phyloP scores from a whole-genome alignment of 163 green algal genomes.

The Scenedesmus sp. region DNA sequence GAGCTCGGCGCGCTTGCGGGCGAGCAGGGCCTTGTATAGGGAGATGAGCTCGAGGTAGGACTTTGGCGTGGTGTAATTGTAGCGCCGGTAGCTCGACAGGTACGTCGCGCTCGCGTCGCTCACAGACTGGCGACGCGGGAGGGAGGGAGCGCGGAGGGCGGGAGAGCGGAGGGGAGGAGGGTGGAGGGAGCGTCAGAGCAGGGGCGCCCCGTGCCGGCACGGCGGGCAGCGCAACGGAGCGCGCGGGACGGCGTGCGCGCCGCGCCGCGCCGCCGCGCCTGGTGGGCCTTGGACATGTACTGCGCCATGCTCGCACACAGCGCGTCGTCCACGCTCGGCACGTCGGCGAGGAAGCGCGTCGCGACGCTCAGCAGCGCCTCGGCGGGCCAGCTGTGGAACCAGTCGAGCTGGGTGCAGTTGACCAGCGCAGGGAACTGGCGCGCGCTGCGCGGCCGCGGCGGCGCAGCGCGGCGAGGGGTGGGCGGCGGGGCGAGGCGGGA shows the following conservation, averaged over 20 bases:
- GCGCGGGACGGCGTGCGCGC: too few species aligned
- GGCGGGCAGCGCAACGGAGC: too few species aligned
- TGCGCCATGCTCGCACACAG: conserved; percentile 78
- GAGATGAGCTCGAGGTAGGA: conserved; percentile 92
- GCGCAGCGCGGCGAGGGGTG: too few species aligned
- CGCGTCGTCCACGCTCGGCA: conserved; percentile 75
- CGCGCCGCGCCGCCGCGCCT: conserved; percentile 15
- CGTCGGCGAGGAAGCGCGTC: conserved; percentile 79
- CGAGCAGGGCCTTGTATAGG: conserved; percentile 85
- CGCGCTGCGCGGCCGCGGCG: conserved; percentile 68
- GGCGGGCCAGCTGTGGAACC: conserved; percentile 90
- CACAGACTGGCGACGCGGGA: conserved; percentile 58
- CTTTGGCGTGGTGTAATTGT: conserved; percentile 95
- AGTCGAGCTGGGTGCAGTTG: conserved; percentile 84
- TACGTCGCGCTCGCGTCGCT: conserved; percentile 68
- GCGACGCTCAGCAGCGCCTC: conserved; percentile 90
- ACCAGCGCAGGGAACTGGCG: conserved; percentile 92
- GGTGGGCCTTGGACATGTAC: conserved; percentile 92
- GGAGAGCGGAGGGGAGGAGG: too few species aligned
- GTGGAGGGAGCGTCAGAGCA: too few species aligned
- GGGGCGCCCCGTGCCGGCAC: too few species aligned
- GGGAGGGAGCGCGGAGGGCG: too few species aligned
- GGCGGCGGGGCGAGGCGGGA: too few species aligned
- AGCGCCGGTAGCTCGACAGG: conserved; percentile 68
- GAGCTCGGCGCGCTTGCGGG: conserved; percentile 62